Percentiles rank a stretch among this genome's conserved stretches.
These are phyloP conservation scores for Rhodotorula sp. DNA, from an alignment of 1,284 basidiomycete species.

Conservation along the genomic window DNA sequence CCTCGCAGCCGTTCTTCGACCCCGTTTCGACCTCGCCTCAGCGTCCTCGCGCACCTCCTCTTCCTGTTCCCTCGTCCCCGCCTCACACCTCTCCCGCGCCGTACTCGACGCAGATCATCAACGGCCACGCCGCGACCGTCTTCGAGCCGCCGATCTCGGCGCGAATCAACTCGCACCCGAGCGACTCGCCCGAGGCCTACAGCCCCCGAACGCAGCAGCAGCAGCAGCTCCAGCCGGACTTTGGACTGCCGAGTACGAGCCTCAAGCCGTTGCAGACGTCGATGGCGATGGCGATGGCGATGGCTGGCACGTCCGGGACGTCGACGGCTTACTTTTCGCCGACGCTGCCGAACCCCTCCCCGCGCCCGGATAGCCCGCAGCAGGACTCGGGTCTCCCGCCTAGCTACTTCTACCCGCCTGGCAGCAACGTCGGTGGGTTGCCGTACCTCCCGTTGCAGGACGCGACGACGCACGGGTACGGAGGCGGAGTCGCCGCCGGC, in stretches of 20 bases:
- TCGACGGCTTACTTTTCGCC: slow-evolving; percentile 19
- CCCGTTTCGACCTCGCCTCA: slow-evolving; percentile 31
- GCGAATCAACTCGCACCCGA: slow-evolving; percentile 13
- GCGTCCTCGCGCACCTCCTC: slow-evolving; percentile 20
- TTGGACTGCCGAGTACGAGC: slow-evolving; percentile 23
- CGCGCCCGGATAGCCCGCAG: slow-evolving; percentile 1
- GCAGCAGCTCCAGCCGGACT: slow-evolving; percentile 29
- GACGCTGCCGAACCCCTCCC: background rate
- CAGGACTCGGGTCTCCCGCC: background rate
- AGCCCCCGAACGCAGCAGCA: too few relatives aligned
- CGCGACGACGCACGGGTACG: slow-evolving; percentile 12
- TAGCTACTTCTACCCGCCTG: slow-evolving; percentile 17
- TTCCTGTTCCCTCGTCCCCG: background rate
- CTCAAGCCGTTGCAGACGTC: too few relatives aligned
- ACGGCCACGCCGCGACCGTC: slow-evolving; percentile 30
- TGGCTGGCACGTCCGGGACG: background rate
- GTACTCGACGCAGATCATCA: slow-evolving; percentile 12
- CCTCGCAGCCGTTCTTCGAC: slow-evolving; percentile 24
- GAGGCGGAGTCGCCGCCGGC: background rate
- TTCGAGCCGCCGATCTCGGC: slow-evolving; percentile 10
- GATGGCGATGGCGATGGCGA: background rate
- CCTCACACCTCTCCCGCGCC: background rate
- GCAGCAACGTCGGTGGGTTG: background rate
- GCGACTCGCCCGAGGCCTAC: too few relatives aligned
- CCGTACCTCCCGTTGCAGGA: slow-evolving; percentile 19